These are phyloP conservation scores for Tagetes patula DNA, from an alignment of 129 eudicot species.

Conservation along the genomic window DNA sequence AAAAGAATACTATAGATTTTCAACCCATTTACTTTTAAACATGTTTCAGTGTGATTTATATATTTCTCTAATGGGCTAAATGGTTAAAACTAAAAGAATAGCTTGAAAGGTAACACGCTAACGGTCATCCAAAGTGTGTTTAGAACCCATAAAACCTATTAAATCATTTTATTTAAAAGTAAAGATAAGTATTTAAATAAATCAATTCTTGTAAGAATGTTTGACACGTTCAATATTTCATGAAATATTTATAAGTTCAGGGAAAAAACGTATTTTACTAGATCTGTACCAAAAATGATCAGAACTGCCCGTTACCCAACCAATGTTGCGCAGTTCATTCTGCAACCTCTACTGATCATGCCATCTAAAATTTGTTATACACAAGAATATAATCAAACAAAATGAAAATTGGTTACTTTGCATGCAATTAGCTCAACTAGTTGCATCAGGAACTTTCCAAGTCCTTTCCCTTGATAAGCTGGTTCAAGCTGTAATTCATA, in stretches of 20 bases:
- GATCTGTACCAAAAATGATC: background rate
- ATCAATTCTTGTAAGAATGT: background rate
- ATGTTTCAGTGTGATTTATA: background rate
- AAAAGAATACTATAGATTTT: constrained; percentile 1
- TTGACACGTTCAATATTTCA: background rate
- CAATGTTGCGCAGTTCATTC: background rate
- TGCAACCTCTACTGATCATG: background rate
- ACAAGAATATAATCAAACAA: background rate
- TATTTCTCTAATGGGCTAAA: background rate
- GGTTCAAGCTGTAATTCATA: constrained; percentile 94
- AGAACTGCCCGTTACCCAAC: background rate
- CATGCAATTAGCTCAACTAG: constrained; percentile 79
- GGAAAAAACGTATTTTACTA: background rate
- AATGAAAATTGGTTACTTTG: constrained; percentile 41
- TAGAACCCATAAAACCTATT: background rate
- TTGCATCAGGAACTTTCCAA: constrained; percentile 84
- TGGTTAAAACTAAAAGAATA: background rate
- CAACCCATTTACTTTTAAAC: background rate
- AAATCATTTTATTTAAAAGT: background rate
- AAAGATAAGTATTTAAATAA: background rate
- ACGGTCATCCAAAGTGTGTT: background rate
- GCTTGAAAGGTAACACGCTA: background rate
- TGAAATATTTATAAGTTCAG: background rate
- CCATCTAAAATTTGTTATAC: constrained; percentile 9
- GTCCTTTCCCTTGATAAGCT: constrained; percentile 72